Base-by-base conservation (phyloP, 345 rosid genomes). In the Bruguiera parviflora region DNA sequence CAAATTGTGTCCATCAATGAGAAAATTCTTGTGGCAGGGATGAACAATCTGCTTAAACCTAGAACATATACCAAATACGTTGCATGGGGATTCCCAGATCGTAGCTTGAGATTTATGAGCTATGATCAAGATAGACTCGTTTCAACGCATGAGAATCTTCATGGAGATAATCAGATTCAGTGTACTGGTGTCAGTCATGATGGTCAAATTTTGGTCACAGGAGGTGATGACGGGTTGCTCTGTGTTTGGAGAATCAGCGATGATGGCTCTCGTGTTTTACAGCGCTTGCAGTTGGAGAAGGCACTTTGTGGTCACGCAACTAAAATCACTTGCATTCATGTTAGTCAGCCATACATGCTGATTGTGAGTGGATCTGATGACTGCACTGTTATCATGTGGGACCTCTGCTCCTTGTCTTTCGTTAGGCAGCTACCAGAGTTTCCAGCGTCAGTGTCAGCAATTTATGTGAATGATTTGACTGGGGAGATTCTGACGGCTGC, bases 401-500 rank as follows among this genome's bases (percentile, higher is more conserved):
- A 96, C 76, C 99, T 96, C 69, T 84, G 99, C 73, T 83, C 98
- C 47, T 63, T 92, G 75, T 82, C 79, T 72, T 96, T 92, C 69
- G 84, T 92, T 37, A 85, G 94, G 79, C 99, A 96, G 77, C 89
- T 96, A 47, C 96, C 97, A 0, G 91, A 86, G 79, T 90, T 96
- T 78, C 94, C 98, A 31, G 86, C 82, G 21, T 85, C 99, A 15
- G 79, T 92, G 72, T 89, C 99, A 53, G 99, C 99, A 47, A 74
- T 92, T 63, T 92, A 90, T 75, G 90, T 92, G 58, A 96, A 92
- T 64, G 95, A 96, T 75, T 87, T 96, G 80, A 87, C 92, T 0
- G 99, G 98, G 53, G 99, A 90, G 80, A 92, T 96, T 53, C 83
- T 89, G 77, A 92, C 99, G 0, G 98, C 99, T 5, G 95, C 99